Evolutionary conservation across 116 monocot genomes (phyloP).

Genomic region (Trichopus zeylanicus): DNA sequence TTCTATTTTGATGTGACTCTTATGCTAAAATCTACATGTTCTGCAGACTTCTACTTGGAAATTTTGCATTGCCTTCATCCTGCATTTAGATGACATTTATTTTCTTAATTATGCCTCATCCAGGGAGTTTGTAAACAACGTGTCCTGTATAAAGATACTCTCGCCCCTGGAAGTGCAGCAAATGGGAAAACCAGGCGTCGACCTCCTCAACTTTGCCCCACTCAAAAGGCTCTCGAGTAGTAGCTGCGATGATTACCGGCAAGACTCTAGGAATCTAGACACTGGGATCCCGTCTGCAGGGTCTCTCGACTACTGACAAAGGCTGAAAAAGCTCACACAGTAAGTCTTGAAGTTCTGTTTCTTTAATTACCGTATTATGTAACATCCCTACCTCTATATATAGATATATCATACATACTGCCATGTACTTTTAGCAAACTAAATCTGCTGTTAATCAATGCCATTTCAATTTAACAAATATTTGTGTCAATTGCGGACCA

Average conservation of each 20-base stretch:
- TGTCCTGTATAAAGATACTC: constrained; percentile 88
- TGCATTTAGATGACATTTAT: not conserved
- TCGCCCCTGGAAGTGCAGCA: constrained; percentile 80
- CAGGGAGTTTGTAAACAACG: constrained; percentile 94
- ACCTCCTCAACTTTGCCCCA: constrained; percentile 26
- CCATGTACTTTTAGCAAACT: not conserved
- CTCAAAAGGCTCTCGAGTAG: constrained; percentile 34
- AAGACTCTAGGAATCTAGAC: constrained; percentile 46
- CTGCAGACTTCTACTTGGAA: too few species aligned
- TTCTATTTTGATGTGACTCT: not conserved
- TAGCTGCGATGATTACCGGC: constrained; percentile 50
- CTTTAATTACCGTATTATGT: constrained; percentile 1
- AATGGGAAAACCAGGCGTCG: constrained; percentile 54
- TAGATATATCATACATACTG: not conserved
- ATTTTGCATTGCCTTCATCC: too few species aligned
- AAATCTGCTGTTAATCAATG: too few species aligned
- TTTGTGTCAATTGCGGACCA: too few species aligned
- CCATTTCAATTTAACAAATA: too few species aligned
- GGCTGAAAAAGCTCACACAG: not conserved
- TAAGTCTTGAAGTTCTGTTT: not conserved
- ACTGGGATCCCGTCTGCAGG: constrained; percentile 54
- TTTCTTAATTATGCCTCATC: not conserved
- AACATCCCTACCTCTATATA: not conserved
- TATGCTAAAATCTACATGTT: too few species aligned
- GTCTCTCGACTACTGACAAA: constrained; percentile 43